Percentiles rank a stretch among this genome's conserved stretches.
These are phyloP conservation scores for Barbarea vulgaris DNA, from an alignment of 345 rosid genomes.

Conservation along the genomic window DNA sequence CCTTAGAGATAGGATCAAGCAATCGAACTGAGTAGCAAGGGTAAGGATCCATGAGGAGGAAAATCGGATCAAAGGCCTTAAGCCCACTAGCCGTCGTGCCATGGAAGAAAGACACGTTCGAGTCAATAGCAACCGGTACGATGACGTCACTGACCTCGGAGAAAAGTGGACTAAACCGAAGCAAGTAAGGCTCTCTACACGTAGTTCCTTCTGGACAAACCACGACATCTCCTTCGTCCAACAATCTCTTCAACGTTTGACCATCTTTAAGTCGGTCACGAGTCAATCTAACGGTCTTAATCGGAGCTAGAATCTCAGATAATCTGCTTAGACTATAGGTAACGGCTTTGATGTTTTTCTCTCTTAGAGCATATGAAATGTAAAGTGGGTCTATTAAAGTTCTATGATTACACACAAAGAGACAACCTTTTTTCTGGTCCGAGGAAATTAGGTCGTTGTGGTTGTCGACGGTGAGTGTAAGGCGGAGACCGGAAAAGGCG, in stretches of 20 bases:
- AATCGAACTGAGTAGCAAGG: conserved; percentile 31
- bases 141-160: conserved; percentile 56
- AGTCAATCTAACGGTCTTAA: conserved; percentile 45
- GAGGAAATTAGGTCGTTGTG: not conserved
- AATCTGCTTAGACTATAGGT: conserved; percentile 56
- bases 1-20: conserved; percentile 40
- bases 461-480: conserved; percentile 31
- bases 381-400: conserved; percentile 59
- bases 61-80: conserved; percentile 53
- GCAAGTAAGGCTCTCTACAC: conserved; percentile 63
- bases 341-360: conserved; percentile 52
- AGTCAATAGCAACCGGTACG: conserved; percentile 54
- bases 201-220: conserved; percentile 74
- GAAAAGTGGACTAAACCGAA: conserved; percentile 64
- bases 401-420: conserved; percentile 62
- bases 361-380: conserved; percentile 33
- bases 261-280: conserved; percentile 51
- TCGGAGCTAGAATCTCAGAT: conserved; percentile 51
- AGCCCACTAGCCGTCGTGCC: conserved; percentile 63
- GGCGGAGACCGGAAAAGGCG: conserved; percentile 53
- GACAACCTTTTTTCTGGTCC: conserved; percentile 28
- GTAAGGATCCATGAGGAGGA: conserved; percentile 51
- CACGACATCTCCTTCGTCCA: conserved; percentile 49
- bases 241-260: conserved; percentile 37
- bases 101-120: conserved; percentile 51